phyloP scores from a whole-genome alignment of 2,329 filamentous ascomycete species.

The Penicillium olsonii region DNA sequence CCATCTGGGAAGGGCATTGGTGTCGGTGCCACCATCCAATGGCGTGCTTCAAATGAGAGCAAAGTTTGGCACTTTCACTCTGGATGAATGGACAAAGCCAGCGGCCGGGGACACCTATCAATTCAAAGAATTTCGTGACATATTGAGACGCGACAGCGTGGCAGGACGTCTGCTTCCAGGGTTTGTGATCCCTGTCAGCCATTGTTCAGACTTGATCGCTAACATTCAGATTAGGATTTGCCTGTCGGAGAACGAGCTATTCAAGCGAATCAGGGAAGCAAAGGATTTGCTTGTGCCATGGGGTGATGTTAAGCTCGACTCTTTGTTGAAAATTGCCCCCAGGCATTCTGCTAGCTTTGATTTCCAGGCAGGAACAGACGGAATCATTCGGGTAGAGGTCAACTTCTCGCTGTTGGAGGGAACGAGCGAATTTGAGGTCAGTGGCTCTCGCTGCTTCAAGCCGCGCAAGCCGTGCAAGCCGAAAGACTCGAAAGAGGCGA shows the following conservation, averaged over 20 bases:
- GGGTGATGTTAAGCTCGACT: constrained; percentile 19
- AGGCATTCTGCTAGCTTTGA: constrained; percentile 46
- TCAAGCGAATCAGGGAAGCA: constrained; percentile 32
- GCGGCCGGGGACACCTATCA: constrained; percentile 29
- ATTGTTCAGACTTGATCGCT: constrained; percentile 2
- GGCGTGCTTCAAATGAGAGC: constrained; percentile 45
- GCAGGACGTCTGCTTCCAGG: constrained; percentile 40
- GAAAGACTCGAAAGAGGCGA: constrained; percentile 20
- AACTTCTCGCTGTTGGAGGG: constrained; percentile 34
- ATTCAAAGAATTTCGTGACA: constrained; percentile 43
- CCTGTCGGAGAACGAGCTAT: constrained; percentile 26
- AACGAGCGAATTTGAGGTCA: constrained; percentile 36
- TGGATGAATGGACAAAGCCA: constrained; percentile 38
- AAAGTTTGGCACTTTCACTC: constrained; percentile 44
- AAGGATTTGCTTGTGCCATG: constrained; percentile 30
- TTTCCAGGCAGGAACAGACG: constrained; percentile 32
- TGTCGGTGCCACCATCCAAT: constrained; percentile 24
- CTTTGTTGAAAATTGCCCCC: constrained; percentile 28
- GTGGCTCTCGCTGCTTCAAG: constrained; percentile 38
- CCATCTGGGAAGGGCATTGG: constrained; percentile 21
- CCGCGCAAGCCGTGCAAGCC: constrained; percentile 23
- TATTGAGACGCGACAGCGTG: constrained; percentile 39
- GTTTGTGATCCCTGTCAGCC: constrained; percentile 25
- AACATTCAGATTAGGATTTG: constrained; percentile 23
- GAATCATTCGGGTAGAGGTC: constrained; percentile 40